These are phyloP conservation scores for Fragilaria crotonensis DNA, from an alignment of 108 stramenopile genomes.

Conservation along the genomic window DNA sequence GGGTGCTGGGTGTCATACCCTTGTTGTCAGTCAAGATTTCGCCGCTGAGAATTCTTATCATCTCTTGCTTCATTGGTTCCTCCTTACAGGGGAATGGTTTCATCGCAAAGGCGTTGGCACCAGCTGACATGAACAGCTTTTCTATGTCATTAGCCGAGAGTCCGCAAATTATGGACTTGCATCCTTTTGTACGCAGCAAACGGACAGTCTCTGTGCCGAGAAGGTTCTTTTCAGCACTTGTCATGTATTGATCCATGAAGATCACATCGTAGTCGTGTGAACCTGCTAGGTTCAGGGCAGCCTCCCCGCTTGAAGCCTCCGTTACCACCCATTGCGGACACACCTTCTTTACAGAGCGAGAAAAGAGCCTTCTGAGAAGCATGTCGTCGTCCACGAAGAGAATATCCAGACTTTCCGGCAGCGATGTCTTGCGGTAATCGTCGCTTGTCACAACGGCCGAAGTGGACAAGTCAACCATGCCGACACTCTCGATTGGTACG, in stretches of 20 bases:
- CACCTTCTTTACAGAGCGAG: slow-evolving; percentile 6
- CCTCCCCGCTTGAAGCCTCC: slow-evolving; percentile 26
- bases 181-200: slow-evolving; percentile 16
- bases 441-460: neutral
- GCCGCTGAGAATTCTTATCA: neutral
- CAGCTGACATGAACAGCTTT: slow-evolving; percentile 9
- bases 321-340: slow-evolving; percentile 10
- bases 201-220: slow-evolving; percentile 30
- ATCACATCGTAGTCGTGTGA: slow-evolving; percentile 19
- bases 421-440: neutral
- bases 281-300: slow-evolving; percentile 10
- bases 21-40: too few species aligned
- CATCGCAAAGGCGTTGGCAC: slow-evolving; percentile 21
- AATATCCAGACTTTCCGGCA: slow-evolving; percentile 13
- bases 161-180: slow-evolving; percentile 10
- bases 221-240: slow-evolving; percentile 21
- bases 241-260: slow-evolving; percentile 36
- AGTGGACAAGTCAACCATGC: neutral
- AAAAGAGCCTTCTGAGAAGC: slow-evolving; percentile 20
- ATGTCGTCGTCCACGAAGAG: slow-evolving; percentile 29
- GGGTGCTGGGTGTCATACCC: too few species aligned
- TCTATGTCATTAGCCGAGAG: slow-evolving; percentile 25
- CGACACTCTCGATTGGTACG: neutral
- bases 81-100: slow-evolving; percentile 22
- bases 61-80: slow-evolving; percentile 1